Evolutionary conservation across 1,139 yeast genomes (phyloP).

Genomic region (Kurtzmaniella natalensis): DNA sequence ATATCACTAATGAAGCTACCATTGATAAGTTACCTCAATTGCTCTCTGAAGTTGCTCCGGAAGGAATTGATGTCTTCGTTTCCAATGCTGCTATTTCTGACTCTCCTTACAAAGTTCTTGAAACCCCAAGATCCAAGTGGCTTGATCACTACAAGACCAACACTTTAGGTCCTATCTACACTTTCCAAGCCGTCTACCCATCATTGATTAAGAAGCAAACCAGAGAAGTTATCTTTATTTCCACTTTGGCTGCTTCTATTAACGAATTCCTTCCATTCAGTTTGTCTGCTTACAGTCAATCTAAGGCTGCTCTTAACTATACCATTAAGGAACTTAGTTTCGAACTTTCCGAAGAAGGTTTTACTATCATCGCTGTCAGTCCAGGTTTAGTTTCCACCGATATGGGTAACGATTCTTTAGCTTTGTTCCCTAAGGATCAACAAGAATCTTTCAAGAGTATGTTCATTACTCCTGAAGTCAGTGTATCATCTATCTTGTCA

Average conservation of each 20-base stretch:
- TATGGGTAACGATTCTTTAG: conserved; percentile 7
- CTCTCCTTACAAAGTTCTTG: conserved; percentile 2
- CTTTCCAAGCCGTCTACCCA: conserved; percentile 15
- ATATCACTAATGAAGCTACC: conserved; percentile 6
- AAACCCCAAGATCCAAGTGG: conserved; percentile 12
- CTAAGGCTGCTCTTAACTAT: conserved; percentile 24
- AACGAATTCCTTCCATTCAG: conserved; percentile 8
- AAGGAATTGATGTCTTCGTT: conserved; percentile 14
- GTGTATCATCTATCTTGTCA: conserved; percentile 7
- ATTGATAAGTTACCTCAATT: conserved; percentile 4
- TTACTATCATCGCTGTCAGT: conserved; percentile 20
- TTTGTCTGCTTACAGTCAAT: conserved; percentile 9
- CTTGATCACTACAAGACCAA: conserved; percentile 20
- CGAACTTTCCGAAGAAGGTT: conserved; percentile 15
- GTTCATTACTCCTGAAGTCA: conserved; percentile 9
- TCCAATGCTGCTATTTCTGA: conserved; percentile 16
- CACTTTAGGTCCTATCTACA: conserved; percentile 25
- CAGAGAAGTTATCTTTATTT: conserved; percentile 21
- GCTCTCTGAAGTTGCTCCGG: conserved; percentile 4
- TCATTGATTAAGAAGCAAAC: conserved; percentile 11
- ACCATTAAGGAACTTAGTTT: conserved; percentile 3
- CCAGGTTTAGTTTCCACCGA: conserved; percentile 32
- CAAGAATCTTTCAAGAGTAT: not conserved
- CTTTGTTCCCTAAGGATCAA: not conserved
- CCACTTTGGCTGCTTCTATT: conserved; percentile 21